Evolutionary conservation across 2,329 filamentous ascomycete species (phyloP), one percentile per base, ranked within the genome.

Genomic region (Trichoderma polysporum): DNA sequence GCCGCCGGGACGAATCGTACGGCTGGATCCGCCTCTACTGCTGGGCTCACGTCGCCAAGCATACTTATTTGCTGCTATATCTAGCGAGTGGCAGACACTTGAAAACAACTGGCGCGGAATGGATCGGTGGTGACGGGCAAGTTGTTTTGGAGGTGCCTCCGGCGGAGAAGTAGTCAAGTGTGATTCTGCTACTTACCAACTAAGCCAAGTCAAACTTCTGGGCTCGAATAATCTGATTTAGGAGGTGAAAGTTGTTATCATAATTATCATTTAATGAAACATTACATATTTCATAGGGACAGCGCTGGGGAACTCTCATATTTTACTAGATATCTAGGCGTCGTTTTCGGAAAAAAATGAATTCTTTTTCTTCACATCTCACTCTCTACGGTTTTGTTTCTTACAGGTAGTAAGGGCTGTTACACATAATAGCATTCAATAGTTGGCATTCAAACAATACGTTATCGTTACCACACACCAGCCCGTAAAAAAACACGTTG

Each of bases 41-140:
- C 73, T 97, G 91, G 89, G 93, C 91, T 0, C 85, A 90, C 69
- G 80, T 92, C 0, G 86, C 87, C 0, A 84, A 87, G 63, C 90
- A 96, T 72, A 83, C 92, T 37, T 97, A 93, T 76, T 78, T 95
- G 4, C 76, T 94, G 45, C 77, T 97, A 0, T 94, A 91, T 74
- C 78, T 93, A 15, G 90, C 88, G 0, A 94, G 90, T 71, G 83
- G 86, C 66, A 83, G 90, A 35, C 83, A 83, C 68, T 77, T 94
- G 17, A 84, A 85, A 67, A 81, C 80, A 7, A 85, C 85, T 9
- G 85, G 85, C 0, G 81, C 86, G 15, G 79, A 79, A 56, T 97
- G 92, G 92, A 77, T 90, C 60, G 92, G 89, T 76, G 86, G 84
- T 0, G 83, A 83, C 1, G 88, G 88, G 0, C 73, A 84, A 41